phyloP scores from a whole-genome alignment of 1,284 basidiomycete genomes.

The Mycena sp. region DNA sequence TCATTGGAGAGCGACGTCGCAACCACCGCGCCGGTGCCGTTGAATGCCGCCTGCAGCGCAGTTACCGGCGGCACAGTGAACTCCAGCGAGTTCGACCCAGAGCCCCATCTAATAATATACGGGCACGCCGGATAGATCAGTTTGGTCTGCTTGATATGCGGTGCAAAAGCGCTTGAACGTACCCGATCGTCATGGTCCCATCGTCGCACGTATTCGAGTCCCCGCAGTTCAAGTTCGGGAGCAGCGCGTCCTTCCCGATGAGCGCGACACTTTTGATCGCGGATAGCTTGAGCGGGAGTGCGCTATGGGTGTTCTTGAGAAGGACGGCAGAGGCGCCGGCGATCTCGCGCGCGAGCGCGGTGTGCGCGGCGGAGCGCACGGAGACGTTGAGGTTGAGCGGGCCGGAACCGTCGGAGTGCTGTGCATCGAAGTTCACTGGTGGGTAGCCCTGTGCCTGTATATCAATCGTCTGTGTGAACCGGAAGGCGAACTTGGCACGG shows the following conservation, averaged over 20 bases:
- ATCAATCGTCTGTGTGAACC: neutral
- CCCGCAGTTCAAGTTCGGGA: constrained; percentile 52
- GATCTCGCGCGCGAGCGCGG: constrained; percentile 68
- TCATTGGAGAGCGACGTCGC: constrained; percentile 68
- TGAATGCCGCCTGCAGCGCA: constrained; percentile 57
- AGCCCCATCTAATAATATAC: constrained; percentile 55
- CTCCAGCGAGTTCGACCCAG: constrained; percentile 55
- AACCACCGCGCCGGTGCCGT: constrained; percentile 49
- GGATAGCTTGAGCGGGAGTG: constrained; percentile 58
- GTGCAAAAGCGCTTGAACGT: no score
- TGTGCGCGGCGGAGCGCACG: constrained; percentile 65
- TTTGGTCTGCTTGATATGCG: no score
- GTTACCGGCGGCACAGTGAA: constrained; percentile 58
- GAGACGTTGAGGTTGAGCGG: constrained; percentile 63
- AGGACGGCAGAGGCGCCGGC: constrained; percentile 78
- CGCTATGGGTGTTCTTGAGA: constrained; percentile 73
- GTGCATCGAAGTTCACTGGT: constrained; percentile 59
- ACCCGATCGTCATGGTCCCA: constrained; percentile 59
- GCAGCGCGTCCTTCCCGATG: constrained; percentile 55
- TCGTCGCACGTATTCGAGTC: constrained; percentile 53
- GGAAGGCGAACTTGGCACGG: neutral
- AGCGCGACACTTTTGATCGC: constrained; percentile 55
- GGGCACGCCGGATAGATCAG: no score
- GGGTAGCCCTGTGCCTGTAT: constrained; percentile 55
- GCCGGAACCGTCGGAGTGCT: constrained; percentile 56